Conservation (phyloP, 257 asterid genomes). For the Nicotiana benthamiana region DNA sequence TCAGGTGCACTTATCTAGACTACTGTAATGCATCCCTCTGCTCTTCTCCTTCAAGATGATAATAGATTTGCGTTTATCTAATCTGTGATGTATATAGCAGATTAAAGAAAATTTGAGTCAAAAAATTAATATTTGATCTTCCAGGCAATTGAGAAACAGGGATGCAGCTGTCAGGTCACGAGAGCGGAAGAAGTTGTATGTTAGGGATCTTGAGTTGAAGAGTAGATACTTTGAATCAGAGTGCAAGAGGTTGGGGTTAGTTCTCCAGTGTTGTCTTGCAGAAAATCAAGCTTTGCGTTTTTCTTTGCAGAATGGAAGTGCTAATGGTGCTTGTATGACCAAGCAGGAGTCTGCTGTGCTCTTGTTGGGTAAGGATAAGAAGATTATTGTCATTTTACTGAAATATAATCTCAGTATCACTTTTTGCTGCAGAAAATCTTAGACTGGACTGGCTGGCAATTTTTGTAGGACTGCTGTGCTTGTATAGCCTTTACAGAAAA, state of each 20-base stretch:
- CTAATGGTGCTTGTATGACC: conserved; percentile 71
- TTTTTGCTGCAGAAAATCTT: neutral
- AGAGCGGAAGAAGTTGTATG: conserved; percentile 81
- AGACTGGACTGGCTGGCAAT: neutral
- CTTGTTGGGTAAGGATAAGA: conserved; percentile 71
- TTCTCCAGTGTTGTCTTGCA: conserved; percentile 74
- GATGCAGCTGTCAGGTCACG: conserved; percentile 94
- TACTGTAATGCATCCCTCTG: neutral
- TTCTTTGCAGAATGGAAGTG: conserved; percentile 54
- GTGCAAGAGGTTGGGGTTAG: conserved; percentile 79
- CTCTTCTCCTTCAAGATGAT: neutral
- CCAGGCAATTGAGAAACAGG: conserved; percentile 82
- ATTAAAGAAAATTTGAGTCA: neutral
- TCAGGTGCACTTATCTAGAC: neutral
- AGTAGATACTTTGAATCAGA: conserved; percentile 83
- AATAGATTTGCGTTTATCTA: neutral
- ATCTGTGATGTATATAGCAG: neutral
- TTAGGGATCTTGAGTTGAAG: conserved; percentile 85
- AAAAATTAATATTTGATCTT: neutral
- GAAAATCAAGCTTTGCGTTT: conserved; percentile 84
- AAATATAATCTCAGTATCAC: neutral
- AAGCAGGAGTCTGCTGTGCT: conserved; percentile 99
- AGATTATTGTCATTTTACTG: neutral
- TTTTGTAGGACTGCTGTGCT: too few species aligned
- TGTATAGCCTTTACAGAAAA: too few species aligned